Evolutionary conservation across 345 rosid genomes (phyloP), one percentile per base, ranked within the genome.

Genomic region (Orychophragmus violaceus): DNA sequence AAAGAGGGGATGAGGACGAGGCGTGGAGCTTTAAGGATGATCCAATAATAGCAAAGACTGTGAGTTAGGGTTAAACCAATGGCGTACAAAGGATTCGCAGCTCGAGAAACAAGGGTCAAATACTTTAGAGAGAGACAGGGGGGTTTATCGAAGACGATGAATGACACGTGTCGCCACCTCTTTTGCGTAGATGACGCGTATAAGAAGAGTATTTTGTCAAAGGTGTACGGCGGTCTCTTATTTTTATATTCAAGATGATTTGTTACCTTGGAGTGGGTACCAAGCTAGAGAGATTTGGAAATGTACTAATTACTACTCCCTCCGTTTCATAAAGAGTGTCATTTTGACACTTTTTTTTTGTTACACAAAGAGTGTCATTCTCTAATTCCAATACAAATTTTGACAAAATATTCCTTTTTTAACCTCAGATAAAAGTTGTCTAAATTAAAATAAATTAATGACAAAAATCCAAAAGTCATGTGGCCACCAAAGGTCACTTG

Each of bases 161-260:
- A 17, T 17, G 66, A 50, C 82, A 72, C 80, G 80, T 65, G 78
- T 35, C 76, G 30, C 13, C 21, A 36, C 14, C 63, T 46, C 22
- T 2, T 23, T n/a, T 36, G 64, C 2, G 58, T 46, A 2, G 54
- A 28, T 61, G 74, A 74, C 77, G 77, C 68, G 68, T 66, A 5
- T 46, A 6, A 21, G 4, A 24, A 56, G 54, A 42, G 24, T 21
- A 5, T 32, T 32, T 7, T 11, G 19, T 64, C 66, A 59, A 59
- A 32, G 18, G 45, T 19, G 21, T 36, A 29, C 54, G 5, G 12
- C 66, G 5, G 33, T 64, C 57, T 6, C 30, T n/a, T n/a, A 8
- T 22, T 22, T 5, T 5, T 23, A 6, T 10, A 8, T 19, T 7
- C 48, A 22, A 9, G 16, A 65, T 39, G 0, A 0, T 1, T 27